phyloP scores from a whole-genome alignment of 345 rosid genomes.

The Ceriops tagal region DNA sequence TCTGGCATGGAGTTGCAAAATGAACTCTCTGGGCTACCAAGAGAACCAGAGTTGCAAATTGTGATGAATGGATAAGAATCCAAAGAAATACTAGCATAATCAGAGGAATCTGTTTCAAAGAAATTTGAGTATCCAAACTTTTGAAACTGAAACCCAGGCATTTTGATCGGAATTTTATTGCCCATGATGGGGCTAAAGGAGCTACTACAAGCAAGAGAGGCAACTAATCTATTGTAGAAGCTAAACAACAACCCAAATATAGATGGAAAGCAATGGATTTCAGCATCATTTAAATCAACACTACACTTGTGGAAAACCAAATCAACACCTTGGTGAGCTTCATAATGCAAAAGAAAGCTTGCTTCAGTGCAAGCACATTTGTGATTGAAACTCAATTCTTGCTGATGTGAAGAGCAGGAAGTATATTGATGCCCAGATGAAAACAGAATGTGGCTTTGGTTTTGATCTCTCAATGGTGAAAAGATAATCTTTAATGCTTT shows the following conservation, averaged over 20 bases:
- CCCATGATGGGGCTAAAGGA: no score
- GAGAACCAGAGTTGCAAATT: no score
- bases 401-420: constrained; percentile 29
- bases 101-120: no score
- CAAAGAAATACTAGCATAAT: no score
- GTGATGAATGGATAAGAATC: no score
- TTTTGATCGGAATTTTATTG: no score
- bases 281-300: constrained; percentile 55
- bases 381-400: constrained; percentile 27
- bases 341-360: constrained; percentile 54
- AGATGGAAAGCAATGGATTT: constrained; percentile 78
- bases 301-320: constrained; percentile 33
- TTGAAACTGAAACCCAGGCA: no score
- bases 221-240: constrained; percentile 47
- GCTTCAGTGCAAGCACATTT: constrained; percentile 29
- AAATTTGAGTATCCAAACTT: no score
- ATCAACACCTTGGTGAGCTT: constrained; percentile 37
- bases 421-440: constrained; percentile 44
- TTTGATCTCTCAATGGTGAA: constrained; percentile 36
- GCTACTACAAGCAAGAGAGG: no score
- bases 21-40: constrained; percentile 51
- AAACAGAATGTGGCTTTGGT: constrained; percentile 43
- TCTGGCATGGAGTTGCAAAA: constrained; percentile 44
- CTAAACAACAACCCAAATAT: constrained; percentile 50
- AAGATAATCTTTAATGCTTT: constrained; percentile 49